Percentiles rank a stretch among this genome's conserved stretches.
These are phyloP conservation scores for Phytopythium delawarense DNA, from an alignment of 352 stramenopile species.

Conservation along the genomic window DNA sequence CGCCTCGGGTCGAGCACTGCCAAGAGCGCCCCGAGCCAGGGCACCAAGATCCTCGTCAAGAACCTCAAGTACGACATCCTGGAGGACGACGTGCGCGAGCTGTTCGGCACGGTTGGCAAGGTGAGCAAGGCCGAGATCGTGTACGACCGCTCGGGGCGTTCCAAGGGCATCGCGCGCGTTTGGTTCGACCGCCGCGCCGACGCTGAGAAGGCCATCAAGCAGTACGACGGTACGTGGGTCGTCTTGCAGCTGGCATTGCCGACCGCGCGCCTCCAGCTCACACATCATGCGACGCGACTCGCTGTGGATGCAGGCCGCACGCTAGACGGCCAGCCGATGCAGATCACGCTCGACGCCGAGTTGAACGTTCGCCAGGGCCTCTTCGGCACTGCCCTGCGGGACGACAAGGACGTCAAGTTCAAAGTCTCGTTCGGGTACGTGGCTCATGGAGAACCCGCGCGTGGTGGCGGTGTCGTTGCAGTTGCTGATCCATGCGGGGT, in stretches of 20 bases:
- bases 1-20: constrained; percentile 52
- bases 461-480: not conserved
- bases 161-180: constrained; percentile 73
- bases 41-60: constrained; percentile 78
- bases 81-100: constrained; percentile 76
- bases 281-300: not conserved
- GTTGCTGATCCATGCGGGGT: not conserved
- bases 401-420: constrained; percentile 71
- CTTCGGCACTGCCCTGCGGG: constrained; percentile 68
- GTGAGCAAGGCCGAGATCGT: constrained; percentile 79
- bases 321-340: constrained; percentile 70
- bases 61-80: constrained; percentile 85
- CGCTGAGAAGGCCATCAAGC: constrained; percentile 79
- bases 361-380: constrained; percentile 75
- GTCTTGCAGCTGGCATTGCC: not conserved
- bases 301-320: constrained; percentile 44
- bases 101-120: constrained; percentile 74
- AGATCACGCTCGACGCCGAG: constrained; percentile 63
- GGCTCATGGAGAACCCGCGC: not conserved
- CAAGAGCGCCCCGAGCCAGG: constrained; percentile 21
- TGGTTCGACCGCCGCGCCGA: constrained; percentile 67
- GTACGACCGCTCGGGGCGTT: constrained; percentile 79
- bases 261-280: not conserved
- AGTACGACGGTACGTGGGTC: constrained; percentile 57
- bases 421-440: constrained; percentile 76